Percentiles rank a stretch among this genome's conserved stretches.
phyloP scores from a whole-genome alignment of 2,329 filamentous ascomycete species.

The Aspergillus costaricaensis region DNA sequence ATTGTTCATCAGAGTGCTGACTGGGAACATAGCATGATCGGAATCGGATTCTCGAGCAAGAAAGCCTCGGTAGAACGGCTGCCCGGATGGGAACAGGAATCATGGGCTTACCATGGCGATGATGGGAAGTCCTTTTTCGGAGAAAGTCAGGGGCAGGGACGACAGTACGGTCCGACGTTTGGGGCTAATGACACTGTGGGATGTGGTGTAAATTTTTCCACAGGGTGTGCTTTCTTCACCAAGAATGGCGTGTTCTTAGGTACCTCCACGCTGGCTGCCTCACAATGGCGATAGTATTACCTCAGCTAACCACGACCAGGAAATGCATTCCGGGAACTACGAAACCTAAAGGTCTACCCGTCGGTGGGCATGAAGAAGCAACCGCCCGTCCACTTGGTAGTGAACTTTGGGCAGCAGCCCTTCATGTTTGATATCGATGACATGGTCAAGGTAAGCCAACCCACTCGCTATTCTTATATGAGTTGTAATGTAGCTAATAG shows the following conservation, averaged over 20 bases:
- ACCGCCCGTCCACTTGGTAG: conserved; percentile 58
- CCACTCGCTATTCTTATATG: not conserved
- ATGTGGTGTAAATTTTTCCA: conserved; percentile 66
- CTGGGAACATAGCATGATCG: conserved; percentile 39
- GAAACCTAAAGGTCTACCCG: conserved; percentile 51
- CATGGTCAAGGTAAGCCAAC: conserved; percentile 68
- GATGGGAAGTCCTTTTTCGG: conserved; percentile 65
- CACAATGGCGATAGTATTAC: not conserved
- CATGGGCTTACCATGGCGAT: conserved; percentile 68
- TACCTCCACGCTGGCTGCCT: conserved; percentile 29
- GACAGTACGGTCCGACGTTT: conserved; percentile 63
- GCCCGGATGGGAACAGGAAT: conserved; percentile 67
- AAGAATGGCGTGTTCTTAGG: conserved; percentile 63
- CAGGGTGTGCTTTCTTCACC: conserved; percentile 64
- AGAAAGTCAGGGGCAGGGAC: conserved; percentile 55
- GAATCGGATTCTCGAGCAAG: conserved; percentile 61
- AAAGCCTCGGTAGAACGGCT: conserved; percentile 62
- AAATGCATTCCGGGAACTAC: conserved; percentile 51
- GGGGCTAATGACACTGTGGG: conserved; percentile 62
- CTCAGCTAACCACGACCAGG: conserved; percentile 50
- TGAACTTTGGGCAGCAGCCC: conserved; percentile 68
- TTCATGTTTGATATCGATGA: conserved; percentile 92
- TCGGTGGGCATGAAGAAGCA: conserved; percentile 67
- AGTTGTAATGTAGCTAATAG: conserved; percentile 6
- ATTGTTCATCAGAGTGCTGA: conserved; percentile 14